Evolutionary conservation across 73 alveolate genomes (phyloP), one percentile per base, ranked within the genome.

Genomic region (Durusdinium trenchii): DNA sequence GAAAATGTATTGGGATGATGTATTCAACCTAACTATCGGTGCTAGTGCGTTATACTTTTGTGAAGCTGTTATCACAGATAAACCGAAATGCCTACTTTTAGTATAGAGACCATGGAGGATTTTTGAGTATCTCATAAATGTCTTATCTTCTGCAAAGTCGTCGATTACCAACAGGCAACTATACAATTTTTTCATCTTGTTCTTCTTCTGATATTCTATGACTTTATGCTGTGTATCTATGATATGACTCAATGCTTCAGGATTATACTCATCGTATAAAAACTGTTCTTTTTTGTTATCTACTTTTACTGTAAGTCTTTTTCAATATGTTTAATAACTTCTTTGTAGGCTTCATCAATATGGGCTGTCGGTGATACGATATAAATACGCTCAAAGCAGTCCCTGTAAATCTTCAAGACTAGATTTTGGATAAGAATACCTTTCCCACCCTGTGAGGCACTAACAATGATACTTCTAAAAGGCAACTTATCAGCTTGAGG

Each of bases 381-480:
- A 10, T 83, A 83, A 3, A 83, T 83, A 0, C 94, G 7, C 35
- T 85, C 95, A 52, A 85, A 85, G 40, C 81, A 85, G 61, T 26
- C 50, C 6, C 2, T 51, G 42, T 54, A 85, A 36, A 85, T 85
- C 5, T 85, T 85, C 94, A 85, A 85, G 7, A 52, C 38, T n/a
- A 85, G 81, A 46, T 85, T 85, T 64, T 51, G 94, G 3, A 85
- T 61, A 28, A 85, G 47, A 45, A 85, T 85, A 52, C 94, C 94
- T 42, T 85, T 52, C 4, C 76, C 76, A n/a, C 93, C 93, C 50
- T 82, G 93, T 9, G 75, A 48, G 32, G 73, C 64, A 47, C 73
- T 52, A 3, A 48, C 61, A 82, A 82, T 50, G 45, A 46, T 82
- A 26, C 51, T 12, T 46, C 94, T 84, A 52, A 84, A 84, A 3